Evolutionary conservation across 208 protist genomes (phyloP), one percentile per base, ranked within the genome.

Genomic region (Leishmania tarentolae): DNA sequence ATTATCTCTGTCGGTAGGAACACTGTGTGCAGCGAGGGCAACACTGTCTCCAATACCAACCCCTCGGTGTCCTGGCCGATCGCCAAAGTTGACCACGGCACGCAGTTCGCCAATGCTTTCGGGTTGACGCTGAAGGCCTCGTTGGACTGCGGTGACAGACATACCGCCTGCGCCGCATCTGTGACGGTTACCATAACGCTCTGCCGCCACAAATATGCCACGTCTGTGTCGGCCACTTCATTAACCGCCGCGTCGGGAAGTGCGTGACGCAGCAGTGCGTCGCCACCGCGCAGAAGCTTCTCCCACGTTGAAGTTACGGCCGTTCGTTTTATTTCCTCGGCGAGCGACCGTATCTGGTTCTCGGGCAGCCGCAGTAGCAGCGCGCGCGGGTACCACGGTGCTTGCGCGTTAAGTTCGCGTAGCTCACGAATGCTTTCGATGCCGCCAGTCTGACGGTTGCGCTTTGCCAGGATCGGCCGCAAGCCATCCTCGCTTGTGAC

Each of bases 361-460:
- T 86, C 75, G 0, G 90, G 88, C 52, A 94, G 83, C 0, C 87
- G 86, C 63, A 95, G 47, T 56, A 95, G 75, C 46, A 93, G 63
- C 40, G 90, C 88, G 13, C 82, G 83, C 57, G 86, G 83, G 80
- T 85, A 88, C 86, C 88, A 91, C 72, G 84, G 75, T 50, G 83
- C 73, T 9, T 77, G 81, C 17, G 77, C 80, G 66, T 75, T 87
- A 35, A 97, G 74, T 80, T 97, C 91, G 42, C 86, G 84, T 77
- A 97, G 86, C 81, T 93, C 91, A 66, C 84, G 84, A 52, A 93
- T 90, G 83, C 86, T 92, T 78, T 94, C 90, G 50, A 97, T 88
- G 59, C 83, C 87, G 59, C 93, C 83, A 9, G 88, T 87, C 75
- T 90, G 79, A 24, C 90, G 92, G 78, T 90, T 92, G 37, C 93